Percentiles rank a stretch among this genome's conserved stretches.
Conservation (phyloP, 2,329 filamentous ascomycete genomes). For the Annulohypoxylon truncatum region DNA sequence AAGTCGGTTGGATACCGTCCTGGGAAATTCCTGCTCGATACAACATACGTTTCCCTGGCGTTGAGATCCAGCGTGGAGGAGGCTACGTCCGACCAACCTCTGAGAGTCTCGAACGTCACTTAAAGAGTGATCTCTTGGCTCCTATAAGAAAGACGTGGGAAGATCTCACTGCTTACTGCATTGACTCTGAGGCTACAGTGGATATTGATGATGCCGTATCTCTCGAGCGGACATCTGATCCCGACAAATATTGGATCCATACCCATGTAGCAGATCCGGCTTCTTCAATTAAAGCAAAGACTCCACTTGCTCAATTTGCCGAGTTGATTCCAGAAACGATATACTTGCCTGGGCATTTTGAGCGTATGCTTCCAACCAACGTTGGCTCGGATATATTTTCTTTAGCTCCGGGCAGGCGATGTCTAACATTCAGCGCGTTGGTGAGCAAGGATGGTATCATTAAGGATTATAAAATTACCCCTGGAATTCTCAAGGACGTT, state of each 20-base stretch:
- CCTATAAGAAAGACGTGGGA: slow-evolving; percentile 69
- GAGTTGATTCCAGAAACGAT: slow-evolving; percentile 69
- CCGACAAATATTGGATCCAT: slow-evolving; percentile 77
- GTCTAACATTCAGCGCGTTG: slow-evolving; percentile 71
- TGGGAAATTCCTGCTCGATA: slow-evolving; percentile 77
- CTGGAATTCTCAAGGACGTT: slow-evolving; percentile 66
- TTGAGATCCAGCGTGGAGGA: slow-evolving; percentile 57
- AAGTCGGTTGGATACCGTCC: slow-evolving; percentile 76
- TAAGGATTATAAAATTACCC: slow-evolving; percentile 65
- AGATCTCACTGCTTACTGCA: slow-evolving; percentile 73
- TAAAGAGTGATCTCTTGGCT: slow-evolving; percentile 58
- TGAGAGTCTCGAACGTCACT: slow-evolving; percentile 49
- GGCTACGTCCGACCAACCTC: slow-evolving; percentile 55
- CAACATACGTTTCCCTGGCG: slow-evolving; percentile 64
- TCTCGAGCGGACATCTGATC: slow-evolving; percentile 66
- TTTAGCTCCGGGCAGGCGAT: slow-evolving; percentile 61
- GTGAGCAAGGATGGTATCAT: slow-evolving; percentile 65
- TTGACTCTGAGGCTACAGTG: slow-evolving; percentile 73
- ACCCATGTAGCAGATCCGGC: slow-evolving; percentile 83
- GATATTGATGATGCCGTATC: slow-evolving; percentile 87
- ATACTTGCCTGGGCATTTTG: slow-evolving; percentile 68
- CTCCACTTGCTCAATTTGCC: slow-evolving; percentile 69
- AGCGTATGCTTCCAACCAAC: slow-evolving; percentile 68
- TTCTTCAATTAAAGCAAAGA: slow-evolving; percentile 71
- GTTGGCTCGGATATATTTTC: slow-evolving; percentile 65